Percentiles rank a stretch among this genome's conserved stretches.
Conservation (phyloP, 2,329 filamentous ascomycete species). For the Xylaria sp. region DNA sequence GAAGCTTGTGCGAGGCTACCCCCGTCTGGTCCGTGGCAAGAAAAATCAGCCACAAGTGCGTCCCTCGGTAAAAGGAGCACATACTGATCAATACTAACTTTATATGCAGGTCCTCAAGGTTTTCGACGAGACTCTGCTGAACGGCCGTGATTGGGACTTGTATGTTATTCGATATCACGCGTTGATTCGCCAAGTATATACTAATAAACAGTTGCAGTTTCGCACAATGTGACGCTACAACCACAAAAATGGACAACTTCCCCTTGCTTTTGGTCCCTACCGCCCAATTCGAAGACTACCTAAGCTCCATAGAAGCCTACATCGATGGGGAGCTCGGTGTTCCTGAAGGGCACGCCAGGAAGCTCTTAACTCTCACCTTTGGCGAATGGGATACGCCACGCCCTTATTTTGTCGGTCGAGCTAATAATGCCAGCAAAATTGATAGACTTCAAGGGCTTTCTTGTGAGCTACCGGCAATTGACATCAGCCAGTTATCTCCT, state of each 20-base stretch:
- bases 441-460: conserved; percentile 40
- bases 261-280: conserved; percentile 72
- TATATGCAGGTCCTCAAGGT: conserved; percentile 48
- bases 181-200: background rate
- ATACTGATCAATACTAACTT: conserved; percentile 16
- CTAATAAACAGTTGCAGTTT: conserved; percentile 19
- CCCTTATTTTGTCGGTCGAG: conserved; percentile 71
- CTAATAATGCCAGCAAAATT: conserved; percentile 49
- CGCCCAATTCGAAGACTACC: conserved; percentile 66
- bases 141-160: conserved; percentile 74
- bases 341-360: conserved; percentile 55
- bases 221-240: conserved; percentile 52
- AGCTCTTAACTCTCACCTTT: conserved; percentile 68
- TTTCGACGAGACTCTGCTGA: conserved; percentile 65
- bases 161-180: conserved; percentile 45
- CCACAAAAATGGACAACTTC: conserved; percentile 44
- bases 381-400: conserved; percentile 62
- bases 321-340: conserved; percentile 62
- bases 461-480: conserved; percentile 47
- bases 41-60: conserved; percentile 53
- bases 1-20: conserved; percentile 62
- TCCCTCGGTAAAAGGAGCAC: background rate
- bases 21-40: conserved; percentile 62
- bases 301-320: conserved; percentile 68
- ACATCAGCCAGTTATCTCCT: conserved; percentile 44